Evolutionary conservation across 768 basidiomycete species (phyloP).

Genomic region (Boletus reticulatus): DNA sequence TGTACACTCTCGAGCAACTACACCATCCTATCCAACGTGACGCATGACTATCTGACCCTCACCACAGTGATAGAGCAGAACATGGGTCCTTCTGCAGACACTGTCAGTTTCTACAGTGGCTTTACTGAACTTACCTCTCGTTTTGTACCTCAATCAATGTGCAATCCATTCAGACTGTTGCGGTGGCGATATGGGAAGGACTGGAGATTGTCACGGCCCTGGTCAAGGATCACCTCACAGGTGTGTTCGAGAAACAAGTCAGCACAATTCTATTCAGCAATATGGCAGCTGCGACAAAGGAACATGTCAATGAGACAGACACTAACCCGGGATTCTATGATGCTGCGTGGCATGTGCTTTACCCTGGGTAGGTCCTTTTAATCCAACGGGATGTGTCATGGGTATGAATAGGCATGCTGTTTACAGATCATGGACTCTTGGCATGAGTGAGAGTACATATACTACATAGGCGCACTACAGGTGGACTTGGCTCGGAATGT

Average conservation of each 20-base stretch:
- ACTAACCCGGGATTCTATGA: conserved; percentile 20
- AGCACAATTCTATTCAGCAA: conserved; percentile 6
- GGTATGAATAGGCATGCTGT: background rate
- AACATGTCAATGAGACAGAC: conserved; percentile 12
- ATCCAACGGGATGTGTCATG: background rate
- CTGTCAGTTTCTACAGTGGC: conserved; percentile 7
- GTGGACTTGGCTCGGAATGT: no score
- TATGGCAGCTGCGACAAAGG: conserved; percentile 9
- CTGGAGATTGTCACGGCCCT: conserved; percentile 1
- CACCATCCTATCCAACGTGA: conserved; percentile 10
- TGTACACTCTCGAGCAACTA: conserved; percentile 8
- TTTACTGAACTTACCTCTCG: conserved; percentile 10
- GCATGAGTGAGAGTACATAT: background rate
- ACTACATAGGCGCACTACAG: no score
- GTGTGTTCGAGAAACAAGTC: background rate
- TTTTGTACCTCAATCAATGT: conserved; percentile 13
- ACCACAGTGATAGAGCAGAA: background rate
- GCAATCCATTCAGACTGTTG: conserved; percentile 2
- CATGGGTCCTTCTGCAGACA: conserved; percentile 7
- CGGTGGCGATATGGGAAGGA: conserved; percentile 20
- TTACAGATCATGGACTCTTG: conserved; percentile 14
- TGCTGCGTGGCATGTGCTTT: conserved; percentile 14
- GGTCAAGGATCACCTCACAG: background rate
- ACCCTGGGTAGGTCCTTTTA: background rate
- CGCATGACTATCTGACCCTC: conserved; percentile 13